phyloP scores from a whole-genome alignment of 1,139 yeast species.

The Pneumocystis carinii region DNA sequence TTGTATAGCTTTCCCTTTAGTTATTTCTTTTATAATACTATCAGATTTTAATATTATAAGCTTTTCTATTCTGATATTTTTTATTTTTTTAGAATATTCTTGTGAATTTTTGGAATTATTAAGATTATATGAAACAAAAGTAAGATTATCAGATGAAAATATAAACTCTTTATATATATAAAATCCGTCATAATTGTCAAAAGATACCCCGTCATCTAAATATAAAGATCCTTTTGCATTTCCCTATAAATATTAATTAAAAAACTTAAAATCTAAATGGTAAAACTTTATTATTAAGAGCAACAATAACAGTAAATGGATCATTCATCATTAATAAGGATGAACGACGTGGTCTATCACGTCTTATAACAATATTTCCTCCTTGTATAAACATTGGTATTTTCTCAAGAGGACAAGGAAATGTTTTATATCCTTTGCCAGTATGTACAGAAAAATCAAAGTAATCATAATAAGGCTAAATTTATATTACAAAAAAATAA shows the following conservation, averaged over 20 bases:
- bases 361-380: slow-evolving; percentile 56
- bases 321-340: slow-evolving; percentile 61
- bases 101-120: slow-evolving; percentile 15
- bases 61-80: slow-evolving; percentile 37
- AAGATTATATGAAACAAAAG: slow-evolving; percentile 14
- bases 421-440: slow-evolving; percentile 27
- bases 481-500: background rate
- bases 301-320: slow-evolving; percentile 67
- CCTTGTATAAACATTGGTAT: slow-evolving; percentile 67
- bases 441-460: slow-evolving; percentile 36
- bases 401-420: slow-evolving; percentile 42
- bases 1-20: slow-evolving; percentile 22
- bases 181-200: slow-evolving; percentile 38
- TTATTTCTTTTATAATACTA: slow-evolving; percentile 16
- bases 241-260: slow-evolving; percentile 20
- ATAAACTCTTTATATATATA: slow-evolving; percentile 31
- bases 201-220: slow-evolving; percentile 73
- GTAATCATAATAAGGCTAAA: slow-evolving; percentile 31
- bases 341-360: slow-evolving; percentile 68
- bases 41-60: slow-evolving; percentile 39
- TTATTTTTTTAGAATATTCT: slow-evolving; percentile 21
- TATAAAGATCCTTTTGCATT: slow-evolving; percentile 51
- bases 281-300: slow-evolving; percentile 29
- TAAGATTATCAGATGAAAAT: slow-evolving; percentile 16
- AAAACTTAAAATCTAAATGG: background rate